Evolutionary conservation across 495 filamentous ascomycete genomes (phyloP).

Genomic region (Neurospora hispaniola): DNA sequence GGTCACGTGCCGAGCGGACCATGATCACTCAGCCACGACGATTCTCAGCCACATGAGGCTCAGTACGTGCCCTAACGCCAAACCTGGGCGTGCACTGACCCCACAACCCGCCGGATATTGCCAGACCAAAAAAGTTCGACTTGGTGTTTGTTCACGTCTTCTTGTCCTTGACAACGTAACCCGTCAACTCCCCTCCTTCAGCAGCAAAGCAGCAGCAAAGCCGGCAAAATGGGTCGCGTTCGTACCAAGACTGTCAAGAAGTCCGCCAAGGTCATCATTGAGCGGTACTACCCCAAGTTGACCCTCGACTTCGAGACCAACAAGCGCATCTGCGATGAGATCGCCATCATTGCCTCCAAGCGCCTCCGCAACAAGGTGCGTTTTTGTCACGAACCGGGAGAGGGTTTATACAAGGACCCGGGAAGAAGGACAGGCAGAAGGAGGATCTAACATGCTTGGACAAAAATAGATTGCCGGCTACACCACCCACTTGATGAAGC

Average conservation of each 20-base stretch:
- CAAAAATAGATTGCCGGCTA: slow-evolving; percentile 84
- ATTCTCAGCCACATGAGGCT: background rate
- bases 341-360: slow-evolving; percentile 98
- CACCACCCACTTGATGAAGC: slow-evolving; percentile 95
- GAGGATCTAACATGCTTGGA: slow-evolving; percentile 3
- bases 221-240: slow-evolving; percentile 92
- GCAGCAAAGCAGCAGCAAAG: slow-evolving; percentile 24
- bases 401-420: background rate
- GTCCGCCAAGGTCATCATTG: slow-evolving; percentile 99
- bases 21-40: background rate
- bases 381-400: background rate
- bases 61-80: background rate
- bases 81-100: background rate
- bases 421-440: background rate
- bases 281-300: slow-evolving; percentile 96
- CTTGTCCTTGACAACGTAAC: slow-evolving; percentile 1
- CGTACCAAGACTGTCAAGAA: slow-evolving; percentile 99
- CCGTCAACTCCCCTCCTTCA: slow-evolving; percentile 5
- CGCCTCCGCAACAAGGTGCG: slow-evolving; percentile 93
- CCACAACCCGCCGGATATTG: slow-evolving; percentile 1
- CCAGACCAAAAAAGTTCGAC: background rate
- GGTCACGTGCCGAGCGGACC: background rate
- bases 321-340: slow-evolving; percentile 99
- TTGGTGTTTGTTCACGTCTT: background rate
- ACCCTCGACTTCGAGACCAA: slow-evolving; percentile 99